A percentile compares a stretch with the other conserved stretches of the same genome.
Evolutionary conservation across 768 basidiomycete species (phyloP).

Genomic region (Suillus ampliporus): DNA sequence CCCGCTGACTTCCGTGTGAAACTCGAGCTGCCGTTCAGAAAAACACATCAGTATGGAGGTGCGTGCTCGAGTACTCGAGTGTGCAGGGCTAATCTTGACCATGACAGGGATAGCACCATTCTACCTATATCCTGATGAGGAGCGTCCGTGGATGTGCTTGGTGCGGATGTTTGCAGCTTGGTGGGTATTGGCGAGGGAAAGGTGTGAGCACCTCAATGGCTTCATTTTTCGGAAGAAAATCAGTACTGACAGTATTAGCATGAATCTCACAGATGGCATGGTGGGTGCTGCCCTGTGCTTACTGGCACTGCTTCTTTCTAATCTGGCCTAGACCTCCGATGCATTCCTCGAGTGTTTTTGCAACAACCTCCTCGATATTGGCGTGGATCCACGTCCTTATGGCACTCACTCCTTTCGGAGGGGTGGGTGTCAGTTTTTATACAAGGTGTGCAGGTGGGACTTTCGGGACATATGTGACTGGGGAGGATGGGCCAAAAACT

Average conservation of each 20-base stretch:
- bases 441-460: slow-evolving; percentile 37
- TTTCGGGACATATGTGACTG: slow-evolving; percentile 47
- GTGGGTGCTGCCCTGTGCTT: not conserved
- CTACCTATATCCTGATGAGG: slow-evolving; percentile 27
- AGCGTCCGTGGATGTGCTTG: slow-evolving; percentile 39
- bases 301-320: no score
- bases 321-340: slow-evolving; percentile 25
- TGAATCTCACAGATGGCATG: slow-evolving; percentile 2
- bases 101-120: slow-evolving; percentile 42
- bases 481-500: slow-evolving; percentile 50
- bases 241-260: not conserved
- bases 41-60: slow-evolving; percentile 39
- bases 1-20: slow-evolving; percentile 16
- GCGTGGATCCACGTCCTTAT: slow-evolving; percentile 39
- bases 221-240: slow-evolving; percentile 9
- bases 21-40: slow-evolving; percentile 32
- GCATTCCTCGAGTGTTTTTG: slow-evolving; percentile 45
- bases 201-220: slow-evolving; percentile 1
- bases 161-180: slow-evolving; percentile 40
- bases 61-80: no score
- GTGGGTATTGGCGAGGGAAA: slow-evolving; percentile 16
- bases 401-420: slow-evolving; percentile 40
- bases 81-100: no score
- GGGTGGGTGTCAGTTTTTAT: slow-evolving; percentile 48
- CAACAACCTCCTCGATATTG: slow-evolving; percentile 47